These are phyloP conservation scores for Tuber indicum DNA, from an alignment of 495 filamentous ascomycete species.

Conservation along the genomic window DNA sequence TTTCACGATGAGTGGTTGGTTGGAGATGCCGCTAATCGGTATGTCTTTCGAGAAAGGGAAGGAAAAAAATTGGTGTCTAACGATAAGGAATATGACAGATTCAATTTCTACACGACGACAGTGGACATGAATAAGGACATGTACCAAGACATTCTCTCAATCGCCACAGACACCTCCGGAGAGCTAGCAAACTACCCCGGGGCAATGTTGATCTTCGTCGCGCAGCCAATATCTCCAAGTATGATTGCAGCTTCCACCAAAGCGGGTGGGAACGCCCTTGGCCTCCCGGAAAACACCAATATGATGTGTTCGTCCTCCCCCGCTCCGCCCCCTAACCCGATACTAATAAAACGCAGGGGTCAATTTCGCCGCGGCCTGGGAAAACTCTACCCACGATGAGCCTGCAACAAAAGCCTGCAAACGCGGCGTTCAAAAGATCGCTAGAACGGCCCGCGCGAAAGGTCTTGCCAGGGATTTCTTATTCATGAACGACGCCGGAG, in stretches of 20 bases:
- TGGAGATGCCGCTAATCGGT: conserved; percentile 9
- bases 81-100: neutral
- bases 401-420: conserved; percentile 12
- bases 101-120: conserved; percentile 12
- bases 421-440: conserved; percentile 19
- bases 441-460: conserved; percentile 13
- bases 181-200: conserved; percentile 21
- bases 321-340: neutral
- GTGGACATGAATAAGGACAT: conserved; percentile 16
- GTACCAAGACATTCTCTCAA: conserved; percentile 24
- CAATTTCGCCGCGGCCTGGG: conserved; percentile 31
- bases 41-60: neutral
- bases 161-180: conserved; percentile 21
- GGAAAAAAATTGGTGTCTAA: neutral
- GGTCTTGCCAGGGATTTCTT: conserved; percentile 24
- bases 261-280: conserved; percentile 46
- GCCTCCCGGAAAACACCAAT: conserved; percentile 35
- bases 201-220: conserved; percentile 40
- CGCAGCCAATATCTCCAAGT: conserved; percentile 48
- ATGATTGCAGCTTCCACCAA: conserved; percentile 42
- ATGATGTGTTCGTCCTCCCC: conserved; percentile 12
- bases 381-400: conserved; percentile 24
- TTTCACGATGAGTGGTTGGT: neutral
- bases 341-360: neutral
- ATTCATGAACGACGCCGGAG: conserved; percentile 40